Conservation (phyloP, 169 alveolate species). For the Plasmodium malariae region DNA sequence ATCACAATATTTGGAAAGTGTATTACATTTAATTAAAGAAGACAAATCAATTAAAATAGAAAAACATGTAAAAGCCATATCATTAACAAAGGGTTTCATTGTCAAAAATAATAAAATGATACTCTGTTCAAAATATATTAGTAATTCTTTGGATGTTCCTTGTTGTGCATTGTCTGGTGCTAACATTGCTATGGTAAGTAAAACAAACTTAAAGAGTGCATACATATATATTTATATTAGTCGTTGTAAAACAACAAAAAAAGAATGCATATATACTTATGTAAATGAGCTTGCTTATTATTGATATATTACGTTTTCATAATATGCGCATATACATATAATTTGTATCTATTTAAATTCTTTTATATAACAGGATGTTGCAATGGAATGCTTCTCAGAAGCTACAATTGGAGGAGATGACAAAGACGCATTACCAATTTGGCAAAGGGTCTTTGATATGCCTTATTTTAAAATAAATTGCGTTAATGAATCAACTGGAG, state of each 20-base stretch:
- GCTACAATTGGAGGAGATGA: slow-evolving; percentile 93
- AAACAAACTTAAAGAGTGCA: neutral
- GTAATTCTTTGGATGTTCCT: slow-evolving; percentile 82
- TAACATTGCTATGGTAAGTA: slow-evolving; percentile 89
- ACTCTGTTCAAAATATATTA: slow-evolving; percentile 83
- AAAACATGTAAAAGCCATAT: slow-evolving; percentile 85
- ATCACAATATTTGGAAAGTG: slow-evolving; percentile 88
- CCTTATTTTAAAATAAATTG: slow-evolving; percentile 92
- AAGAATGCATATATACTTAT: neutral
- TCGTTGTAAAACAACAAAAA: neutral
- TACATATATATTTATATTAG: neutral
- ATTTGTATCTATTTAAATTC: neutral
- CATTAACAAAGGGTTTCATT: slow-evolving; percentile 89
- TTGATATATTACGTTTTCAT: too few species aligned
- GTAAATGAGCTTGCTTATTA: too few species aligned
- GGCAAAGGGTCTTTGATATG: slow-evolving; percentile 92
- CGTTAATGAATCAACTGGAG: slow-evolving; percentile 92
- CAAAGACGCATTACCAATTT: slow-evolving; percentile 85
- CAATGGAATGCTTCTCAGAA: slow-evolving; percentile 94
- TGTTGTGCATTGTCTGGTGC: slow-evolving; percentile 92
- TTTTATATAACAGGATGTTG: slow-evolving; percentile 85
- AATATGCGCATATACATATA: too few species aligned
- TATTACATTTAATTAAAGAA: slow-evolving; percentile 31
- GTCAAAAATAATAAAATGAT: slow-evolving; percentile 82
- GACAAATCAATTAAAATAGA: slow-evolving; percentile 43